Evolutionary conservation across 2,329 filamentous ascomycete species (phyloP).

Genomic region (Neopestalotiopsis sp.): DNA sequence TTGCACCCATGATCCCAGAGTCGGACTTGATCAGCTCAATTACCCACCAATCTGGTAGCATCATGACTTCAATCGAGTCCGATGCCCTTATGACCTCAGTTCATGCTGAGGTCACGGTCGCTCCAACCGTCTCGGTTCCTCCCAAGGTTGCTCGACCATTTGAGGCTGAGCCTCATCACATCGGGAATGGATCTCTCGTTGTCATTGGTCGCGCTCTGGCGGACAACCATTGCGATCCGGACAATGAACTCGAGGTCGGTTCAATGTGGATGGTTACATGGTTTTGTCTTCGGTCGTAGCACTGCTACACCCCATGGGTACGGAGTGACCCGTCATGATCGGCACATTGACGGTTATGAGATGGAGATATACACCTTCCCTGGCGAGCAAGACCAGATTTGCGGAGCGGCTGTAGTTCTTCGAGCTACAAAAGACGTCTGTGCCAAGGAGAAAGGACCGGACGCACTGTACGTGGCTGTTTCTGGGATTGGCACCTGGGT

Average conservation of each 20-base stretch:
- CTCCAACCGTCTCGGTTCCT: not conserved
- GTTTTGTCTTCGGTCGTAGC: too few relatives aligned
- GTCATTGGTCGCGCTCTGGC: not conserved
- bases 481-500: too few relatives aligned
- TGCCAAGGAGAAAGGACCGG: constrained; percentile 55
- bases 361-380: constrained; percentile 51
- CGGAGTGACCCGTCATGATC: constrained; percentile 11
- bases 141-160: not conserved
- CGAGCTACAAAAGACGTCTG: constrained; percentile 60
- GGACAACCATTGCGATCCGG: not conserved
- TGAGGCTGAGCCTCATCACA: not conserved
- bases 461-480: constrained; percentile 58
- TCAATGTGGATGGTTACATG: too few relatives aligned
- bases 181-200: not conserved
- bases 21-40: too few relatives aligned
- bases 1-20: too few relatives aligned
- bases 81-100: not conserved
- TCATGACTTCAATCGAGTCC: not conserved
- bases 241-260: too few relatives aligned
- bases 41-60: not conserved
- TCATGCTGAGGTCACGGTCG: not conserved
- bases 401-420: constrained; percentile 61
- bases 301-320: too few relatives aligned
- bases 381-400: constrained; percentile 42
- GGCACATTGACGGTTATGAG: constrained; percentile 28